phyloP scores from a whole-genome alignment of 768 basidiomycete species.

The Boletus sensibilis region DNA sequence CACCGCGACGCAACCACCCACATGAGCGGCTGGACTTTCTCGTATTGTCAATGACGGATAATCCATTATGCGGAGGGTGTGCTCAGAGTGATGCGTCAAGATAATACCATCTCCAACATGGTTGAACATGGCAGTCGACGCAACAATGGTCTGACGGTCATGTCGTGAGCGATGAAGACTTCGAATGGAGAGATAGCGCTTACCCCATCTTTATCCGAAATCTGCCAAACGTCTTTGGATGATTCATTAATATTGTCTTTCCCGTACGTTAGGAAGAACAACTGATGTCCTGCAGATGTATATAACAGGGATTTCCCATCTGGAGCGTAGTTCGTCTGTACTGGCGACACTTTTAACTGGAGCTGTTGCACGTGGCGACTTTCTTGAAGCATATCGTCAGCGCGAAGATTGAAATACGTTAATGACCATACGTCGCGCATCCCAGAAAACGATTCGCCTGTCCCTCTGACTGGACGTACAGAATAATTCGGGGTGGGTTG shows the following conservation, averaged over 20 bases:
- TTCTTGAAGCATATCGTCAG: constrained; percentile 44
- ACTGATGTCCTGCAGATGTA: constrained; percentile 55
- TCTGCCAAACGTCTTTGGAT: constrained; percentile 49
- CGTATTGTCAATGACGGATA: constrained; percentile 60
- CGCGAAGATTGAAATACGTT: not conserved
- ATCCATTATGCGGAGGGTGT: constrained; percentile 65
- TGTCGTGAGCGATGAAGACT: not conserved
- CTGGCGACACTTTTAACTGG: constrained; percentile 56
- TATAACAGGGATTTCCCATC: constrained; percentile 68
- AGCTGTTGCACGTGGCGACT: constrained; percentile 65
- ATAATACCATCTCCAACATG: constrained; percentile 72
- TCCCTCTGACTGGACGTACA: constrained; percentile 79
- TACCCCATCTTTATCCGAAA: constrained; percentile 34
- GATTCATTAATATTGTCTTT: constrained; percentile 55
- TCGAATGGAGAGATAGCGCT: not conserved
- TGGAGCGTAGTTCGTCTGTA: constrained; percentile 68
- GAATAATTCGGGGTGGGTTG: constrained; percentile 79
- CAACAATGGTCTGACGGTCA: constrained; percentile 41
- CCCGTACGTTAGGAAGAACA: constrained; percentile 60
- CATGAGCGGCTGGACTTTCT: constrained; percentile 70
- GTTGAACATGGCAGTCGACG: constrained; percentile 73
- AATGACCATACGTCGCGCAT: constrained; percentile 65
- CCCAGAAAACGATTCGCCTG: constrained; percentile 77
- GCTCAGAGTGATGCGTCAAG: constrained; percentile 60
- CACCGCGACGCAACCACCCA: constrained; percentile 74